These are phyloP conservation scores for Rhizopogon roseolus DNA, from an alignment of 768 basidiomycete genomes.

Conservation along the genomic window DNA sequence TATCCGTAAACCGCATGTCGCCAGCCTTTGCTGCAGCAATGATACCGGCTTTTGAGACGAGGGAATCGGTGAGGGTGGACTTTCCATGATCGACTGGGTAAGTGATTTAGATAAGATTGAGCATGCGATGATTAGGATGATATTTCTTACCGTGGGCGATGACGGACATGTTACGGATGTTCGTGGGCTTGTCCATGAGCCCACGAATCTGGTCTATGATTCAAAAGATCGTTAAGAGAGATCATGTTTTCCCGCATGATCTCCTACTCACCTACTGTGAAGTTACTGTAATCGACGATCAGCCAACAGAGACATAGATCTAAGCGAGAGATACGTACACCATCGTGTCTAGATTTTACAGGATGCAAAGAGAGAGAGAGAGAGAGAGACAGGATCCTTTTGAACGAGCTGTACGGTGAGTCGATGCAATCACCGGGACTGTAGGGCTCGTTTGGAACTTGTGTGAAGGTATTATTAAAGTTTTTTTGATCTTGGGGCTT, in stretches of 20 bases:
- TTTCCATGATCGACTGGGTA: conserved; percentile 98
- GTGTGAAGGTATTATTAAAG: too few species aligned
- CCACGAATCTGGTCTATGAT: conserved; percentile 73
- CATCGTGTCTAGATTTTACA: conserved; percentile 61
- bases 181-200: conserved; percentile 87
- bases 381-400: conserved; percentile 13
- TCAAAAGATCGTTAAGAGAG: conserved; percentile 2
- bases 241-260: not conserved
- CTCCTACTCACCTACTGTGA: conserved; percentile 70
- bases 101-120: conserved; percentile 13
- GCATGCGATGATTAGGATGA: conserved; percentile 7
- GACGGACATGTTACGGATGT: conserved; percentile 94
- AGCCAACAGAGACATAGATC: conserved; percentile 13
- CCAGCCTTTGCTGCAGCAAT: conserved; percentile 94
- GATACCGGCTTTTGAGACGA: conserved; percentile 99
- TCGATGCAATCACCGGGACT: conserved; percentile 26
- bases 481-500: conserved; percentile 19
- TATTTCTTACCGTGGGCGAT: conserved; percentile 78
- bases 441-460: conserved; percentile 7
- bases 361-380: conserved; percentile 13
- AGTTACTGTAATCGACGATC: conserved; percentile 58
- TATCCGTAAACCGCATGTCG: conserved; percentile 96
- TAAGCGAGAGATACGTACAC: conserved; percentile 54
- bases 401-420: conserved; percentile 9
- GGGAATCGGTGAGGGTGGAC: conserved; percentile 97